Conservation (phyloP, 129 eudicot species). For the Solidago caesia region DNA sequence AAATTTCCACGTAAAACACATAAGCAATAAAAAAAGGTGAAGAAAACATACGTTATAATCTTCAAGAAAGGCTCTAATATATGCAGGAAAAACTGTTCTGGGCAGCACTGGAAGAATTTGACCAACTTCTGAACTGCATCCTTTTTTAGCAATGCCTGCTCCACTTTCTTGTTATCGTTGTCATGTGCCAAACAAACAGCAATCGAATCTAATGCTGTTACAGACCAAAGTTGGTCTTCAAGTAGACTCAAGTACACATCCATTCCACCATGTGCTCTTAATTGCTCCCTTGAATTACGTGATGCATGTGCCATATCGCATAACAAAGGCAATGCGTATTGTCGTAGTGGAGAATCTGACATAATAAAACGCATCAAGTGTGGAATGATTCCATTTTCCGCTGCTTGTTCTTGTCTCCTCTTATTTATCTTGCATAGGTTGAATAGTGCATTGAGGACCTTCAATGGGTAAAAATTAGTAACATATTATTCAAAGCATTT, state of each 20-base stretch:
- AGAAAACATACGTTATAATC: constrained; percentile 73
- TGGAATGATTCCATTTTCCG: constrained; percentile 94
- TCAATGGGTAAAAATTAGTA: constrained; percentile 23
- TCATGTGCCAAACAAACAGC: constrained; percentile 98
- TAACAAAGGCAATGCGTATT: constrained; percentile 82
- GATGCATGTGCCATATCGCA: constrained; percentile 99
- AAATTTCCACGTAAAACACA: background rate
- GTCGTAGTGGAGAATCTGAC: constrained; percentile 81
- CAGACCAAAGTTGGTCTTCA: constrained; percentile 97
- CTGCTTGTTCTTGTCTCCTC: constrained; percentile 98
- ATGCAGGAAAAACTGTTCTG: constrained; percentile 84
- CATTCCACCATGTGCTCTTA: constrained; percentile 95
- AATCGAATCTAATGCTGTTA: constrained; percentile 87
- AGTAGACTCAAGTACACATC: constrained; percentile 91
- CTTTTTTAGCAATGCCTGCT: constrained; percentile 84
- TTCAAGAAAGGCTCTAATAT: constrained; percentile 95
- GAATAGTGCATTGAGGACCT: constrained; percentile 93
- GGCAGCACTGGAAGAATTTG: constrained; percentile 83
- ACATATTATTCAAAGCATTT: constrained; percentile 7
- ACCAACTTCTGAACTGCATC: constrained; percentile 91
- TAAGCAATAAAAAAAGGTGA: background rate
- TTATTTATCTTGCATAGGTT: constrained; percentile 95
- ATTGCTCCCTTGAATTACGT: constrained; percentile 85
- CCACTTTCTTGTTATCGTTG: constrained; percentile 88
- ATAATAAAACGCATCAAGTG: constrained; percentile 89